Evolutionary conservation across 768 basidiomycete genomes (phyloP).

Genomic region (Leccinum subtestaceum): DNA sequence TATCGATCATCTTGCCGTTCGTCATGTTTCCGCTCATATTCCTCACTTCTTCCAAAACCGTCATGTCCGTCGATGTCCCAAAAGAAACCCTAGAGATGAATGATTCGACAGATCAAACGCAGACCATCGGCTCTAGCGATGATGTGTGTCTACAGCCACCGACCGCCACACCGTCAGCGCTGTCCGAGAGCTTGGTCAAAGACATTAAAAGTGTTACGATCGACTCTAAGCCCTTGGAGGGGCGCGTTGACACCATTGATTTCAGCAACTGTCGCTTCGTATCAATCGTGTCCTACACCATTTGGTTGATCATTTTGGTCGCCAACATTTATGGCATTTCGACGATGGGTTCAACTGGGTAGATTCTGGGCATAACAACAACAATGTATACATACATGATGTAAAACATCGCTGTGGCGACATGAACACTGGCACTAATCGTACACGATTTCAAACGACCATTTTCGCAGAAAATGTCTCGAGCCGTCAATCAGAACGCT

Average conservation of each 20-base stretch:
- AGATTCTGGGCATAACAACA: not conserved
- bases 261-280: conserved; percentile 40
- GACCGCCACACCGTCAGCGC: not conserved
- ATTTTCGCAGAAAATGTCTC: not conserved
- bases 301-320: conserved; percentile 46
- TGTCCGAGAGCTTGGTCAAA: not conserved
- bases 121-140: not conserved
- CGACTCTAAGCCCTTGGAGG: conserved; percentile 2
- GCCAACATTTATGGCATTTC: conserved; percentile 55
- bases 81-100: not conserved
- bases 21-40: conserved; percentile 43
- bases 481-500: conserved; percentile 37
- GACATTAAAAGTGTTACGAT: not conserved
- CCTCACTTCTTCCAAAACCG: conserved; percentile 35
- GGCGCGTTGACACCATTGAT: conserved; percentile 31
- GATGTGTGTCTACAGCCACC: conserved; percentile 10
- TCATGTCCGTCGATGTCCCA: conserved; percentile 23
- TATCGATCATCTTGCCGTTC: conserved; percentile 46
- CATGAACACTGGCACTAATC: conserved; percentile 1
- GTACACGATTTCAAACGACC: conserved; percentile 9
- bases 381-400: not conserved
- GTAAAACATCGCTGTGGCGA: not conserved
- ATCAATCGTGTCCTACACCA: conserved; percentile 41
- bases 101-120: not conserved
- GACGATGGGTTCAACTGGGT: conserved; percentile 33